Evolutionary conservation across 2,329 filamentous ascomycete genomes (phyloP), one percentile per base, ranked within the genome.

Genomic region (Alternaria angustiovoidea): DNA sequence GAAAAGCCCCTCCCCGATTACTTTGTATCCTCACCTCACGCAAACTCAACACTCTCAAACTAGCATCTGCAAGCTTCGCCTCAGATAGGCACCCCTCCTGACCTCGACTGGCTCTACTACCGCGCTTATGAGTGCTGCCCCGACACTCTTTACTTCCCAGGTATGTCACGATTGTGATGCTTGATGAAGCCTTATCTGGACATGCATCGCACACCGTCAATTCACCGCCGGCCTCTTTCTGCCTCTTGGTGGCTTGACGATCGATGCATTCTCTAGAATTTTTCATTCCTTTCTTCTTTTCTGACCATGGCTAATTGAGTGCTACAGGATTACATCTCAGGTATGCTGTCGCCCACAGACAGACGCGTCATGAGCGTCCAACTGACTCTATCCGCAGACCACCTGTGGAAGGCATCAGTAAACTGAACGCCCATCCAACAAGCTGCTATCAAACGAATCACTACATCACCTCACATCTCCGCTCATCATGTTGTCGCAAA

Each of bases 391-490:
- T 54, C 61, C 41, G 51, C 63, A 84, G 87, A 89, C 83, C 87
- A 89, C 82, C 84, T 89, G 79, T 89, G 87, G 87, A 89, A 89
- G 82, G 86, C 87, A 73, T 87, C 85, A 75, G 84, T 85, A 76
- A 88, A 87, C 80, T 88, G 82, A 85, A 80, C 68, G 65, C 62
- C 64, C 71, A 47, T 69, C 61, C 62, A 68, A 69, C 61, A 68
- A 69, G 51, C 68, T 56, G 59, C 54, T 20, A 46, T 32, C 38
- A 57, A 52, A 59, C 49, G 47, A 43, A 63, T 39, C 59, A 51
- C 58, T 32, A 55, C 62, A 54, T 65, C 54, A 62, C 61, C 48
- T 64, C 72, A 67, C 32, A 74, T 61, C 61, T 57, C 72, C 53
- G 61, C 52, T 59, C 75, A 85, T 75, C 64, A 87, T 88, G 83